These are phyloP conservation scores for Aspergillus bertholletiae DNA, from an alignment of 495 filamentous ascomycete species.

Conservation along the genomic window DNA sequence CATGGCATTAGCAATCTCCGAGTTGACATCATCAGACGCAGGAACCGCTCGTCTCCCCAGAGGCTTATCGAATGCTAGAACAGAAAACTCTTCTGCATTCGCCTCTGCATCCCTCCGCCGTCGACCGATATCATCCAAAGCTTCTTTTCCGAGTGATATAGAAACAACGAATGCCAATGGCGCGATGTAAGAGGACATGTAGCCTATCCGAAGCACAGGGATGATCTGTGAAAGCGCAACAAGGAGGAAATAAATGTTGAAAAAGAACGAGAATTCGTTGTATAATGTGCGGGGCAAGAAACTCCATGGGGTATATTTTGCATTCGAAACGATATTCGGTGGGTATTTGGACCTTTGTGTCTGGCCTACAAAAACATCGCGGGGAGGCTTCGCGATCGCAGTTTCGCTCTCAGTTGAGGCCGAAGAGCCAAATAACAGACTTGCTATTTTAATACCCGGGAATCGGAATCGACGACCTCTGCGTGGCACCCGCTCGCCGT, in stretches of 20 bases:
- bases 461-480: conserved; percentile 27
- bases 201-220: conserved; percentile 84
- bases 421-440: conserved; percentile 19
- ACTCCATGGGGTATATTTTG: conserved; percentile 95
- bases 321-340: conserved; percentile 85
- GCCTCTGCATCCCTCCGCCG: conserved; percentile 86
- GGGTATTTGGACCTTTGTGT: conserved; percentile 44
- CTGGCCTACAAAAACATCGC: conserved; percentile 43
- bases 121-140: conserved; percentile 86
- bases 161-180: conserved; percentile 87
- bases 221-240: conserved; percentile 93
- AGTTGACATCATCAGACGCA: conserved; percentile 1
- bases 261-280: conserved; percentile 99
- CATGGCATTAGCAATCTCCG: conserved; percentile 12
- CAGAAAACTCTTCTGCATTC: conserved; percentile 86
- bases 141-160: conserved; percentile 94
- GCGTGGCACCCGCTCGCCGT: conserved; percentile 22
- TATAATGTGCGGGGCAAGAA: conserved; percentile 93
- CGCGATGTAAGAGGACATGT: conserved; percentile 90
- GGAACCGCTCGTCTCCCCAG: conserved; percentile 16
- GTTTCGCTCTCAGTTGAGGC: conserved; percentile 18
- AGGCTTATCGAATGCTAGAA: conserved; percentile 59
- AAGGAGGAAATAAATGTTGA: conserved; percentile 97
- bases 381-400: conserved; percentile 30
- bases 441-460: conserved; percentile 25